Base-by-base conservation (phyloP, 192 early-diverging fungal species). In the Coemansia sp. region DNA sequence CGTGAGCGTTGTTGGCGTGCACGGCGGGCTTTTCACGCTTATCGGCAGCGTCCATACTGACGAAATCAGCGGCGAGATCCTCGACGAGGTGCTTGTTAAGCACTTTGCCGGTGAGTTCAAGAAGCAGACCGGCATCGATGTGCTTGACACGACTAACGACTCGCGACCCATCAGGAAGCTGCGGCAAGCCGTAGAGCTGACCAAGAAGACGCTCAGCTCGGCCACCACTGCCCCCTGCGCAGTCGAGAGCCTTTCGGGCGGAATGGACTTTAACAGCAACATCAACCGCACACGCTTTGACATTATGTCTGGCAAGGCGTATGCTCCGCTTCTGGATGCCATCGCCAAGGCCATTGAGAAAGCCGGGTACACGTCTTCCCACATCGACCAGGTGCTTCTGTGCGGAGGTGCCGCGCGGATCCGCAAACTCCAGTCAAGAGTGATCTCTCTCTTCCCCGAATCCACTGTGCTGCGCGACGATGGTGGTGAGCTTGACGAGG, bases 401-500 rank as follows among this genome's bases (percentile, higher is more conserved):
- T 91, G 93, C 47, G 97, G 97, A 61, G 97, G 97, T 61, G 87
- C 90, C 21, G 86, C 88, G 59, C 87, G 94, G 41, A 92, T 97
- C 70, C 95, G 95, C 66, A 87, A 90, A 69, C 90, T 97, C 83
- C 90, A 93, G 84, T 68, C 87, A 37, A 84, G 87, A 26, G 83
- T 96, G 19, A 87, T 88, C 15, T 77, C 82, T 19, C 72, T 94
- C 63, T 97, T 99, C 85, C 81, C 85, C 36, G 85, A 88, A 59
- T 81, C 86, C 55, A 85, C 89, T 40, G 66, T 67, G 32, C 83
- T 98, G 71, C 63, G 78, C 48, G 87, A 88, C 57, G 83, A 84
- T 46, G 95, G 93, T 13, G 86, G 95, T 64, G 96, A 98, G 76
- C 87, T 94, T 9, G 96, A 99, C 80, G 97, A 99, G 85, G 89